phyloP scores from a whole-genome alignment of 2,329 filamentous ascomycete genomes.

The Aureobasidium sp. region DNA sequence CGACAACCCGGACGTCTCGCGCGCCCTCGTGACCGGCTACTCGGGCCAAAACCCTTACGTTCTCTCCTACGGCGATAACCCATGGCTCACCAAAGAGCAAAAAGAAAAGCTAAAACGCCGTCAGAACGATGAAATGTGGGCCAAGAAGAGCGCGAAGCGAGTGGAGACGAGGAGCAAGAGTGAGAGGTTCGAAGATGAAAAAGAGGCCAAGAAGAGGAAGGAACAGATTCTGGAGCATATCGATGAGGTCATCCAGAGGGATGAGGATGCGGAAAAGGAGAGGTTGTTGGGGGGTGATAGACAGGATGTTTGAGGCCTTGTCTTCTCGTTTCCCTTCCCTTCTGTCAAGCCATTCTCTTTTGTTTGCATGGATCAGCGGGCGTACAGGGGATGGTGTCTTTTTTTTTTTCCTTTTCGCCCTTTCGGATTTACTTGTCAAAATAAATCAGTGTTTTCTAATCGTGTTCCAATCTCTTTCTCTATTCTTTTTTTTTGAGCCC shows the following conservation, averaged over 20 bases:
- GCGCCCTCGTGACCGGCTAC: constrained; percentile 18
- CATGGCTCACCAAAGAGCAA: constrained; percentile 12
- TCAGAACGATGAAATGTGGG: constrained; percentile 9
- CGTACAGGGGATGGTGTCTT: too few relatives aligned
- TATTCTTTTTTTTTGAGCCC: too few relatives aligned
- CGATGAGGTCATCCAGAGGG: constrained; percentile 10
- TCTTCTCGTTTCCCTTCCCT: not conserved
- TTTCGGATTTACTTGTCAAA: too few relatives aligned
- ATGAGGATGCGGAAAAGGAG: constrained; percentile 14
- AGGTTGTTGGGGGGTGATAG: not conserved
- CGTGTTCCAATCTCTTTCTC: too few relatives aligned
- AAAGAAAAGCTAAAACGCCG: constrained; percentile 4
- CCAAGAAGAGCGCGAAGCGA: constrained; percentile 7
- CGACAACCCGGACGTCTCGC: constrained; percentile 17
- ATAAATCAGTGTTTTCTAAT: too few relatives aligned
- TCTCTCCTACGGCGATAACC: constrained; percentile 13
- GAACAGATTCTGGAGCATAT: constrained; percentile 12
- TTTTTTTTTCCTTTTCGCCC: too few relatives aligned
- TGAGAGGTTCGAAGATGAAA: not conserved
- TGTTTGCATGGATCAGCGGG: too few relatives aligned
- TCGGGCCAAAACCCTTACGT: constrained; percentile 18
- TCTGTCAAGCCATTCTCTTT: not conserved
- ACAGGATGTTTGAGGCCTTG: constrained; percentile 10
- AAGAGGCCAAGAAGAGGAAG: not conserved
- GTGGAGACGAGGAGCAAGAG: not conserved